A percentile compares a stretch with the other conserved stretches of the same genome.
These are phyloP conservation scores for Amanita rimosa DNA, from an alignment of 768 basidiomycete species.

Conservation along the genomic window DNA sequence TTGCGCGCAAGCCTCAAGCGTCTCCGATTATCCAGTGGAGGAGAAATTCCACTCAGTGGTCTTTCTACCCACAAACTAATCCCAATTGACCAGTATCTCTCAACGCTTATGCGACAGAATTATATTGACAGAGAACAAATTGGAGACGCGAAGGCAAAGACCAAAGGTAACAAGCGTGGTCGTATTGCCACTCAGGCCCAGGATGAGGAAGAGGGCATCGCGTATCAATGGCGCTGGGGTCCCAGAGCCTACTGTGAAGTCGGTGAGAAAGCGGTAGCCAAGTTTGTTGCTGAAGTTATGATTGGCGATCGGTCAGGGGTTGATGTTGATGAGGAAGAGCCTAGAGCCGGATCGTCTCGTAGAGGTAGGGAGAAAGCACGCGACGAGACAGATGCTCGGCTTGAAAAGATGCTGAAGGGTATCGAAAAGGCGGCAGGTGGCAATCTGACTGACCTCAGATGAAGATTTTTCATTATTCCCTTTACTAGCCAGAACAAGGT, in stretches of 20 bases:
- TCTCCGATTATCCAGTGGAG: constrained; percentile 44
- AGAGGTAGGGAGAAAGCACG: constrained; percentile 10
- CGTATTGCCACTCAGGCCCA: constrained; percentile 33
- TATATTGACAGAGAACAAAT: constrained; percentile 64
- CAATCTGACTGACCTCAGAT: constrained; percentile 30
- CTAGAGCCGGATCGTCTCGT: constrained; percentile 14
- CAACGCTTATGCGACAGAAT: constrained; percentile 50
- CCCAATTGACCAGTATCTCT: constrained; percentile 57
- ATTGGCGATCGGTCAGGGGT: constrained; percentile 23
- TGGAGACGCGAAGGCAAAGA: constrained; percentile 29
- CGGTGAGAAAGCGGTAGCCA: constrained; percentile 63
- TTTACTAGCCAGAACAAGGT: neutral
- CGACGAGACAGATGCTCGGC: constrained; percentile 21
- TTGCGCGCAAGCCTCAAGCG: constrained; percentile 60
- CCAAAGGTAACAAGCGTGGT: constrained; percentile 37
- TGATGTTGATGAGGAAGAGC: constrained; percentile 25
- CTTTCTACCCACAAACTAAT: constrained; percentile 38
- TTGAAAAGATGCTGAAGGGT: constrained; percentile 39
- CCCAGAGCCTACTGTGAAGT: constrained; percentile 71
- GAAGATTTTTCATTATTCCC: neutral
- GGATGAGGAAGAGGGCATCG: constrained; percentile 25
- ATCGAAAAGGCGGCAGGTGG: constrained; percentile 59
- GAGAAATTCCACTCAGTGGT: constrained; percentile 37
- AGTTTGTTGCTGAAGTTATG: constrained; percentile 79
- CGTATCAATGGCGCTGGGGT: constrained; percentile 83